phyloP scores from a whole-genome alignment of 345 rosid genomes.

The Sisymbrium irio region DNA sequence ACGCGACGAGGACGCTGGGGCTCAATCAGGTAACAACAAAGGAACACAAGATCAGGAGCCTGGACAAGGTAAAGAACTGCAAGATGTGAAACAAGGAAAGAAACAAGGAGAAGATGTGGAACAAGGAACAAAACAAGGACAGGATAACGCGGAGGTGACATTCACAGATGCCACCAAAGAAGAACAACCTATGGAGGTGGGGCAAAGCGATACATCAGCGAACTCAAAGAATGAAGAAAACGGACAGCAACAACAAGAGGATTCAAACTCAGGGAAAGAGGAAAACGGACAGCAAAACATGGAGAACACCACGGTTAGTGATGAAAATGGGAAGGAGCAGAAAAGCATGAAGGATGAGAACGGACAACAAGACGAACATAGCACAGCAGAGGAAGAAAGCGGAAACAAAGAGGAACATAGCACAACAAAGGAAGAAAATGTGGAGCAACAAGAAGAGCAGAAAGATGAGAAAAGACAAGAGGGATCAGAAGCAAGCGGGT shows the following conservation, averaged over 20 bases:
- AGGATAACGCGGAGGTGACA: slow-evolving; percentile 11
- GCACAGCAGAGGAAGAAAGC: slow-evolving; percentile 11
- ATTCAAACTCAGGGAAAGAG: slow-evolving; percentile 22
- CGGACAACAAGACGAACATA: slow-evolving; percentile 29
- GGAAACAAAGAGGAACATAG: slow-evolving; percentile 29
- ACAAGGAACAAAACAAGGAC: slow-evolving; percentile 35
- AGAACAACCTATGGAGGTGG: slow-evolving; percentile 25
- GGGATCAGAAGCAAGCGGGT: slow-evolving; percentile 14
- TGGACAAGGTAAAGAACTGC: slow-evolving; percentile 35
- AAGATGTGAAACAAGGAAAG: slow-evolving; percentile 38
- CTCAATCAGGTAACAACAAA: slow-evolving; percentile 21
- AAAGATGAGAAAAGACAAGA: slow-evolving; percentile 25
- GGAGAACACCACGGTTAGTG: slow-evolving; percentile 10
- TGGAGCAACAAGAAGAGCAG: slow-evolving; percentile 33
- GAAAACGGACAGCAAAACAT: slow-evolving; percentile 25
- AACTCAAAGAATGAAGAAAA: slow-evolving; percentile 2
- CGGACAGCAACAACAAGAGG: slow-evolving; percentile 26
- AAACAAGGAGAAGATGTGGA: slow-evolving; percentile 36
- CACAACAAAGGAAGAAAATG: slow-evolving; percentile 3
- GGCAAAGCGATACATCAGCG: slow-evolving; percentile 26
- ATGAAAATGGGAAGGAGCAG: slow-evolving; percentile 18
- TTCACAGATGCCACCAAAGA: slow-evolving; percentile 37
- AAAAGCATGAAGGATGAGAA: slow-evolving; percentile 23
- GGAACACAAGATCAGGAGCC: slow-evolving; percentile 27
- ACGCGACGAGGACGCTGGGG: slow-evolving; percentile 50